Evolutionary conservation across 2,329 filamentous ascomycete species (phyloP).

Genomic region (Sporothrix dimorphospora): DNA sequence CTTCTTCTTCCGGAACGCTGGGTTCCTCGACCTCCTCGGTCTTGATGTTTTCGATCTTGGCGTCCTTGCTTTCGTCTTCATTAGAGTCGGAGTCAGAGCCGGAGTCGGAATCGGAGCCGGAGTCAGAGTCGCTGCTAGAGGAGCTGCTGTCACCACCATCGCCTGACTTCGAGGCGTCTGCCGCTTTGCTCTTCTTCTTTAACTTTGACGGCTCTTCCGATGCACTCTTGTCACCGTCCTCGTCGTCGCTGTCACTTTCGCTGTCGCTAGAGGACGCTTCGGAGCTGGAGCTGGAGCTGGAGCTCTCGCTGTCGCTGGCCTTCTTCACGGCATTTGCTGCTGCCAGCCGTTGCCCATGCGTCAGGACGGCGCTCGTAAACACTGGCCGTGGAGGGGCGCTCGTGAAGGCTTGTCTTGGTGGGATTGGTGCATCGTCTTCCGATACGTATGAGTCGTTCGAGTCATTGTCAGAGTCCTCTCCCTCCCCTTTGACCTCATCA

Average conservation of each 20-base stretch:
- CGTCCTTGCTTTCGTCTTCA: background rate
- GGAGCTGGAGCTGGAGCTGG: background rate
- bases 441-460: background rate
- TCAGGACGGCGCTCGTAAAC: background rate
- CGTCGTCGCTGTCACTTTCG: background rate
- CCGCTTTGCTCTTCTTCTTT: background rate
- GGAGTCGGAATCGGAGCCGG: background rate
- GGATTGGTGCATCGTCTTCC: background rate
- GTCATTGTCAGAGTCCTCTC: background rate
- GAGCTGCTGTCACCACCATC: background rate
- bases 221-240: background rate
- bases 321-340: background rate
- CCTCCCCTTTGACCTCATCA: background rate
- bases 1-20: background rate
- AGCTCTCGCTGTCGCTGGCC: background rate
- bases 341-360: background rate
- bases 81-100: slow-evolving; percentile 9
- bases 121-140: background rate
- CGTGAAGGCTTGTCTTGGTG: background rate
- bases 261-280: background rate
- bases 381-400: background rate
- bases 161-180: background rate
- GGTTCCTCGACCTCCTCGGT: background rate
- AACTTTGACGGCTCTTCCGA: background rate
- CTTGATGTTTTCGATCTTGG: background rate